phyloP scores from a whole-genome alignment of 192 early-diverging fungal genomes.

The Backusella tuberculispora region DNA sequence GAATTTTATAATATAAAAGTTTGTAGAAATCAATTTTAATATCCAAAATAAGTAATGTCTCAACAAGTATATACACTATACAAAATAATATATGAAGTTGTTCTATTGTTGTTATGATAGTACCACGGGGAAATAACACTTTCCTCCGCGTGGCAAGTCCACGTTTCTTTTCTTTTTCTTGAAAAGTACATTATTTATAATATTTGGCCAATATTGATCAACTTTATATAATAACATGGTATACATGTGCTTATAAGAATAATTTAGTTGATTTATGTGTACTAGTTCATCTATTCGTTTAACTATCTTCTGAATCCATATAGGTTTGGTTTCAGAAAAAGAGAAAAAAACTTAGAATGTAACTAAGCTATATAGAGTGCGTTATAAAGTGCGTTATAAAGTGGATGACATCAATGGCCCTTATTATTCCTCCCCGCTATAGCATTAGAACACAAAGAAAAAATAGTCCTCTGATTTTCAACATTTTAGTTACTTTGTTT shows the following conservation, averaged over 20 bases:
- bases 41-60: conserved; percentile 10
- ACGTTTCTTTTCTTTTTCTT: conserved; percentile 2
- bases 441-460: too few species aligned
- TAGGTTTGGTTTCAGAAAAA: background rate
- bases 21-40: background rate
- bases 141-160: background rate
- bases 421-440: too few species aligned
- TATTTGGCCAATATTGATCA: background rate
- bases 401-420: background rate
- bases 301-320: background rate
- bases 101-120: conserved; percentile 12
- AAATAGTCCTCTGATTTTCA: background rate
- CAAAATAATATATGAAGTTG: too few species aligned
- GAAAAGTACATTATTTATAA: background rate
- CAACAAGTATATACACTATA: background rate
- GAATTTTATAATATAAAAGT: background rate
- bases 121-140: background rate
- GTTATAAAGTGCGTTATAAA: too few species aligned
- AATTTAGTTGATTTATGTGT: too few species aligned
- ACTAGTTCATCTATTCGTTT: too few species aligned
- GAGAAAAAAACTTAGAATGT: background rate
- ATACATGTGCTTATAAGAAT: too few species aligned
- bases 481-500: background rate
- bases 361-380: too few species aligned
- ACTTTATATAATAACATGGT: too few species aligned